These are phyloP conservation scores for Vicia villosa DNA, from an alignment of 306 rosid species.

Conservation along the genomic window DNA sequence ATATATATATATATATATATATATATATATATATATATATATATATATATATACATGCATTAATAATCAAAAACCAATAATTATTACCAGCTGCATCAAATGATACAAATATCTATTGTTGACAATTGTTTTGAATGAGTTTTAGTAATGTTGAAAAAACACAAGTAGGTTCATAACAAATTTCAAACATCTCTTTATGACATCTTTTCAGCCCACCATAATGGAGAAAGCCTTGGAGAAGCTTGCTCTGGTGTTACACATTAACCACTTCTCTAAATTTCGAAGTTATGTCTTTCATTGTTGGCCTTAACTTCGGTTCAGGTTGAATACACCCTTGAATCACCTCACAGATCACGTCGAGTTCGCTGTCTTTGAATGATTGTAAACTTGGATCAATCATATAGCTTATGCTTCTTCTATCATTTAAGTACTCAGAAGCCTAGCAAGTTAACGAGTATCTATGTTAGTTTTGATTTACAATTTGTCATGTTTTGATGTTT, in stretches of 20 bases:
- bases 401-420: slow-evolving; percentile 54
- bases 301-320: slow-evolving; percentile 71
- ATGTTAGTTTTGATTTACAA: no score
- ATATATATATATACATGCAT: no score
- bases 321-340: slow-evolving; percentile 73
- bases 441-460: no score
- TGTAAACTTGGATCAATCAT: slow-evolving; percentile 71
- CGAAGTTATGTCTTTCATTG: slow-evolving; percentile 64
- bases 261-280: slow-evolving; percentile 59
- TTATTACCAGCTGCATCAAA: no score
- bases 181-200: no score
- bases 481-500: not conserved
- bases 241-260: slow-evolving; percentile 88
- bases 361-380: slow-evolving; percentile 71
- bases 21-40: no score
- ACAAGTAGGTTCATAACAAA: no score
- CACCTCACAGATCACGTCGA: slow-evolving; percentile 76
- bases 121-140: no score
- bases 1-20: no score
- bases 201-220: slow-evolving; percentile 99
- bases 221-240: slow-evolving; percentile 86
- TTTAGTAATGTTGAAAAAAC: no score
- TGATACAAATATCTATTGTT: no score
- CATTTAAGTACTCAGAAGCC: slow-evolving; percentile 75
- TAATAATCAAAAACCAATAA: no score